Base-by-base conservation (phyloP, 352 stramenopile genomes). In the Pythium utonaiense region DNA sequence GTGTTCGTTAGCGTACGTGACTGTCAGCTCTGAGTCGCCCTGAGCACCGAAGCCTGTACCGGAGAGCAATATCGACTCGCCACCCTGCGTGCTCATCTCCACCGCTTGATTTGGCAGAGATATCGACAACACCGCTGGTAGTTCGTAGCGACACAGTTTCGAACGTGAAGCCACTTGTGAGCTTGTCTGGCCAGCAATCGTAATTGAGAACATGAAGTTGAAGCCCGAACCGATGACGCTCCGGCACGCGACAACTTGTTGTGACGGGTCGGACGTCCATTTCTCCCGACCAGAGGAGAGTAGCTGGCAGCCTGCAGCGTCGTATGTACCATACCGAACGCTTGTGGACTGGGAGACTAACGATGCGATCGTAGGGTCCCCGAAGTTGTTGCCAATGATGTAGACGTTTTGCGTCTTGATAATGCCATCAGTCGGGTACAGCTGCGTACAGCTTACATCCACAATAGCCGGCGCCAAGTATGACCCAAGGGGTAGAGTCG, bases 301-400 rank as follows among this genome's bases (percentile, higher is more conserved):
- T 8, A 81, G 42, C 0, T 34, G 30, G 55, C 76, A 86, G 41
- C 63, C 62, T 17, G 66, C 31, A 4, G 74, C 70, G 19, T 69
- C 27, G 28, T 77, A 71, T 9, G 47, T 42, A 21, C 76, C 76
- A 51, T 88, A 86, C 1, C 67, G 9, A 21, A 84, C 70, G 0
- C 47, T 16, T 14, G 57, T 58, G 16, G 56, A 66, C 10, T 60
- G 41, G 9, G 45, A 48, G 3, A 65, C 48, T 3, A 64, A 16
- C 16, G 55, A 25, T 12, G 28, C 6, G 7, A 79, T 55, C 3
- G 45, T 40, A 7, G 28, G 10, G 5, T 60, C 65, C 0, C 78
- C 78, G 25, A 88, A 65, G 33, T 86, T 84, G 8, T 66, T 41
- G 8, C 78, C 78, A 33, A 69, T 71, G 25, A 88, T 36, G 9